Conservation (phyloP, 805 yeast genomes). For the Yarrowia bubula region DNA sequence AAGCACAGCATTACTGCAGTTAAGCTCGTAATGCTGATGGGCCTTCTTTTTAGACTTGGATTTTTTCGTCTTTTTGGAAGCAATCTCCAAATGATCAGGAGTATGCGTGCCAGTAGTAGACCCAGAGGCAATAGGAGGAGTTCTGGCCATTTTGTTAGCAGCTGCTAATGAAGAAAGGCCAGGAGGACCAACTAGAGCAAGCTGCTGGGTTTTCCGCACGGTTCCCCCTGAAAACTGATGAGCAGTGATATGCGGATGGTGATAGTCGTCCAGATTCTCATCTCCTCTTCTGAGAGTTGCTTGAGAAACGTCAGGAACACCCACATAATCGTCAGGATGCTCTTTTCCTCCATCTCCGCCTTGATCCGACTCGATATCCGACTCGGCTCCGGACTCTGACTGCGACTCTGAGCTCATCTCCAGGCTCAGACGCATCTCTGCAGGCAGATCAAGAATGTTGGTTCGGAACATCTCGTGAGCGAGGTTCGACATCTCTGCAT, state of each 20-base stretch:
- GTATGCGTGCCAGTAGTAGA: not conserved
- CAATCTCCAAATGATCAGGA: not conserved
- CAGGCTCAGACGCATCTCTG: not conserved
- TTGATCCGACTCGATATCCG: constrained; percentile 12
- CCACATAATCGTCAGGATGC: constrained; percentile 15
- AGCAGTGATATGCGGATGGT: not conserved
- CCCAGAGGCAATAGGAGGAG: not conserved
- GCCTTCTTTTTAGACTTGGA: constrained; percentile 3
- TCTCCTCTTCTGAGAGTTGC: constrained; percentile 4
- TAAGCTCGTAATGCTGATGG: constrained; percentile 32
- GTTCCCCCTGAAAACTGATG: not conserved
- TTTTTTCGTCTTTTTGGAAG: not conserved
- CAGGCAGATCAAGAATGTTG: constrained; percentile 17
- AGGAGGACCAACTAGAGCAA: not conserved
- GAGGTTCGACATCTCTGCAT: constrained; percentile 10
- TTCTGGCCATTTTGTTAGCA: not conserved
- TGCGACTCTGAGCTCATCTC: constrained; percentile 7
- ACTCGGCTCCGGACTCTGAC: constrained; percentile 22
- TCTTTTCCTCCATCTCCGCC: not conserved
- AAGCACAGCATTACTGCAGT: constrained; percentile 34
- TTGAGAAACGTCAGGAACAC: constrained; percentile 5
- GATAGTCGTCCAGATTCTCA: not conserved
- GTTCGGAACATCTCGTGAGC: constrained; percentile 20
- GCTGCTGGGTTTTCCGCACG: not conserved
- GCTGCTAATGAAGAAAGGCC: not conserved